These are phyloP conservation scores for Pleurotus citrinopileatus DNA, from an alignment of 768 basidiomycete species.

Conservation along the genomic window DNA sequence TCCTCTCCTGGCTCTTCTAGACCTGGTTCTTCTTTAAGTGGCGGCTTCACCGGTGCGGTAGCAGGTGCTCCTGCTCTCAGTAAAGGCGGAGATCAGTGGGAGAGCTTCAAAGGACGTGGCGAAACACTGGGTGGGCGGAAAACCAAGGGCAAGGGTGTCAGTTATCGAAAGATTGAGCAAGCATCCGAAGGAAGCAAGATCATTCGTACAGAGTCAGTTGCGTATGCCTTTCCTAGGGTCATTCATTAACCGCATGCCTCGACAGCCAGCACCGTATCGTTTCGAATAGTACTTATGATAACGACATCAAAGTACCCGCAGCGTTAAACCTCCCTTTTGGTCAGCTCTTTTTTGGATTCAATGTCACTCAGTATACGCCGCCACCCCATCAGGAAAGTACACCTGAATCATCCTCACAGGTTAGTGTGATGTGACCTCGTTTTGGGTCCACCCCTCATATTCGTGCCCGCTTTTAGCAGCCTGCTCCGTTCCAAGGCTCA, in stretches of 20 bases:
- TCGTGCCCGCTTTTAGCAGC: slow-evolving; percentile 26
- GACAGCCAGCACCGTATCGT: slow-evolving; percentile 79
- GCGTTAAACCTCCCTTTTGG: slow-evolving; percentile 90
- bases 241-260: slow-evolving; percentile 15
- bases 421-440: slow-evolving; percentile 12
- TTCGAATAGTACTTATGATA: slow-evolving; percentile 74
- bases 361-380: slow-evolving; percentile 65
- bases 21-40: slow-evolving; percentile 71
- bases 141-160: slow-evolving; percentile 94
- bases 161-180: slow-evolving; percentile 76
- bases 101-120: slow-evolving; percentile 95
- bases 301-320: slow-evolving; percentile 79
- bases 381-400: slow-evolving; percentile 33
- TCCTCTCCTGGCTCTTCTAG: slow-evolving; percentile 85
- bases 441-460: not conserved
- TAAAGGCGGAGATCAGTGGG: slow-evolving; percentile 83
- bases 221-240: not conserved
- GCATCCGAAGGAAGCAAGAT: slow-evolving; percentile 85
- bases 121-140: slow-evolving; percentile 87
- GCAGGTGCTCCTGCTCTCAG: slow-evolving; percentile 52
- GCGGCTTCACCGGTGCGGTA: slow-evolving; percentile 56
- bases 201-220: slow-evolving; percentile 85
- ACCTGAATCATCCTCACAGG: slow-evolving; percentile 28
- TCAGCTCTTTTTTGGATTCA: slow-evolving; percentile 96
- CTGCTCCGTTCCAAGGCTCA: slow-evolving; percentile 56